Evolutionary conservation across 768 basidiomycete genomes (phyloP).

Genomic region (Suillus subaureus): DNA sequence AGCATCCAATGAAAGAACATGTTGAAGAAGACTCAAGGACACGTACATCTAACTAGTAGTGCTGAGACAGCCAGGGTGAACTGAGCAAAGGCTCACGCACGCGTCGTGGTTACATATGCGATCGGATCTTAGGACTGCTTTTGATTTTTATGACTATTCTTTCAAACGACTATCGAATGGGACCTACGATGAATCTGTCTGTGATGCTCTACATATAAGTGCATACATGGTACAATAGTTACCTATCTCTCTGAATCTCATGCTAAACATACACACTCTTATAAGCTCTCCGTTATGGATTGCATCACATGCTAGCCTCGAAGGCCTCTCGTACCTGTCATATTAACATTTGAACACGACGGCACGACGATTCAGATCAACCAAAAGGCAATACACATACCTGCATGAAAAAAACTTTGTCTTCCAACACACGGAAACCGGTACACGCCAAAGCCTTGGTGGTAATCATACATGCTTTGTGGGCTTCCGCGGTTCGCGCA

Average conservation of each 20-base stretch:
- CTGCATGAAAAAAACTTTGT: slow-evolving; percentile 56
- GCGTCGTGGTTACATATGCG: neutral
- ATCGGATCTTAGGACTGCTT: slow-evolving; percentile 4
- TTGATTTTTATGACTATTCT: slow-evolving; percentile 4
- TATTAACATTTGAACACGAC: neutral
- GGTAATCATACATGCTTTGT: slow-evolving; percentile 56
- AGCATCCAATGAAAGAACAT: slow-evolving; percentile 24
- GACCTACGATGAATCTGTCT: neutral
- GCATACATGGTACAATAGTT: neutral
- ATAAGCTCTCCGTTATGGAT: neutral
- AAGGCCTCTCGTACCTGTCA: slow-evolving; percentile 2
- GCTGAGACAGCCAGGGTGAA: slow-evolving; percentile 5
- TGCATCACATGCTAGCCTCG: neutral
- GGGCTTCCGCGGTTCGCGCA: slow-evolving; percentile 62
- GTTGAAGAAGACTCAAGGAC: slow-evolving; percentile 11
- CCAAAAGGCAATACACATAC: slow-evolving; percentile 35
- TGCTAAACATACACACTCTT: neutral
- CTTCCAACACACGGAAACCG: slow-evolving; percentile 59
- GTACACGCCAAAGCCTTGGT: slow-evolving; percentile 65
- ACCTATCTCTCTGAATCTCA: neutral
- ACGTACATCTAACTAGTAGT: slow-evolving; percentile 7
- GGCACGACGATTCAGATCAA: neutral
- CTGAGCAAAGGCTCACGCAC: neutral
- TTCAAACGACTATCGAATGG: neutral
- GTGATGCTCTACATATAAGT: neutral